These are phyloP conservation scores for Lumnitzera littorea DNA, from an alignment of 345 rosid genomes.

Conservation along the genomic window DNA sequence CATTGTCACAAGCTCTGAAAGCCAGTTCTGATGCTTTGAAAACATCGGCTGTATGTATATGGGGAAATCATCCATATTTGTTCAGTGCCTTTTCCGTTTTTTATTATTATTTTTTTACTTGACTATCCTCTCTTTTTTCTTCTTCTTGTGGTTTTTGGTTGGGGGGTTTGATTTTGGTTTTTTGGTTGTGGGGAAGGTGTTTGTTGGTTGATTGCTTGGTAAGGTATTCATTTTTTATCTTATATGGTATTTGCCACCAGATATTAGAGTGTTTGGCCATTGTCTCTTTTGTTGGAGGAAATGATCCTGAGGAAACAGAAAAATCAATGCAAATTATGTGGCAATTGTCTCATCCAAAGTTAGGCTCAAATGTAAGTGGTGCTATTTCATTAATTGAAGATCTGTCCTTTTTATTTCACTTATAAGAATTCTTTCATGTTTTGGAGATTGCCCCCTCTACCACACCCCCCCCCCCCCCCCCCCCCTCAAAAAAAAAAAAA, in stretches of 20 bases:
- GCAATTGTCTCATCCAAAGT: slow-evolving; percentile 84
- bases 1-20: slow-evolving; percentile 66
- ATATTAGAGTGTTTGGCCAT: slow-evolving; percentile 79
- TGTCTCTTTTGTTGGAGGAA: slow-evolving; percentile 71
- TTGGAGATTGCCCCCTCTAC: too few species aligned
- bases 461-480: too few species aligned
- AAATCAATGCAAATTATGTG: slow-evolving; percentile 79
- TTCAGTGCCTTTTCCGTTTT: too few species aligned
- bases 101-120: too few species aligned
- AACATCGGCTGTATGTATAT: slow-evolving; percentile 40
- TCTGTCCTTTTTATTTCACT: too few species aligned
- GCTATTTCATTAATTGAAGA: not conserved
- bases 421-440: too few species aligned
- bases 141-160: too few species aligned
- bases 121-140: too few species aligned
- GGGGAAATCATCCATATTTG: not conserved
- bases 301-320: slow-evolving; percentile 64
- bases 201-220: too few species aligned
- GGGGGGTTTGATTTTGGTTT: too few species aligned
- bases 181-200: too few species aligned
- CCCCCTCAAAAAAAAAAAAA: too few species aligned
- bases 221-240: not conserved
- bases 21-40: slow-evolving; percentile 44
- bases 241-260: slow-evolving; percentile 19
- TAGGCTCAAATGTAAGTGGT: slow-evolving; percentile 67